Percentiles rank a stretch among this genome's conserved stretches.
Evolutionary conservation across 768 basidiomycete species (phyloP).

Genomic region (Tricholoma sp.): DNA sequence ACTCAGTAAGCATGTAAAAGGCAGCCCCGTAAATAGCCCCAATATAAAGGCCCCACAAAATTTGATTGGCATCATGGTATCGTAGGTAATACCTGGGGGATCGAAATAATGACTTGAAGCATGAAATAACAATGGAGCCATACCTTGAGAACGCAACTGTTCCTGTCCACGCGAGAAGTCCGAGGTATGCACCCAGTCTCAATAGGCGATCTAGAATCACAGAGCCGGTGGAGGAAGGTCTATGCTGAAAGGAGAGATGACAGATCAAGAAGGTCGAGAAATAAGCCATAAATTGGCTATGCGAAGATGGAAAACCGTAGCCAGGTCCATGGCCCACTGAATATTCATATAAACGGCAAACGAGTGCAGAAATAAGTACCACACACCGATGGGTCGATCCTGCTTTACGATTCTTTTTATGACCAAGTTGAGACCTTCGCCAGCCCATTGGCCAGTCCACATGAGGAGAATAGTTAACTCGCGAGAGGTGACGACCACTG

Average conservation of each 20-base stretch:
- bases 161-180: constrained; percentile 49
- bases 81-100: constrained; percentile 54
- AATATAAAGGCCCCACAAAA: constrained; percentile 69
- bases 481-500: constrained; percentile 65
- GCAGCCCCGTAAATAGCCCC: constrained; percentile 49
- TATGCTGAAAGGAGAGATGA: constrained; percentile 68
- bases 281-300: constrained; percentile 89
- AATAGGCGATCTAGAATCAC: constrained; percentile 45
- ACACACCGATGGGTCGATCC: constrained; percentile 62
- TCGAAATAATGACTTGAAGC: background rate
- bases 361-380: background rate
- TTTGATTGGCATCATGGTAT: constrained; percentile 69
- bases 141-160: constrained; percentile 82
- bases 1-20: constrained; percentile 37
- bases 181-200: constrained; percentile 41
- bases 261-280: constrained; percentile 72
- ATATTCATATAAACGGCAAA: background rate
- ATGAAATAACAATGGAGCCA: constrained; percentile 8
- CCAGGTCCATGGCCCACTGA: constrained; percentile 58
- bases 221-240: constrained; percentile 51
- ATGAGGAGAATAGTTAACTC: constrained; percentile 77
- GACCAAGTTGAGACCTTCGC: constrained; percentile 64
- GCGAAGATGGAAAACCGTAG: constrained; percentile 85
- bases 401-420: constrained; percentile 66
- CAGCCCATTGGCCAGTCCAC: constrained; percentile 76